Percentiles rank a stretch among this genome's conserved stretches.
Evolutionary conservation across 805 yeast species (phyloP).

Genomic region (Torulaspora microellipsoides): DNA sequence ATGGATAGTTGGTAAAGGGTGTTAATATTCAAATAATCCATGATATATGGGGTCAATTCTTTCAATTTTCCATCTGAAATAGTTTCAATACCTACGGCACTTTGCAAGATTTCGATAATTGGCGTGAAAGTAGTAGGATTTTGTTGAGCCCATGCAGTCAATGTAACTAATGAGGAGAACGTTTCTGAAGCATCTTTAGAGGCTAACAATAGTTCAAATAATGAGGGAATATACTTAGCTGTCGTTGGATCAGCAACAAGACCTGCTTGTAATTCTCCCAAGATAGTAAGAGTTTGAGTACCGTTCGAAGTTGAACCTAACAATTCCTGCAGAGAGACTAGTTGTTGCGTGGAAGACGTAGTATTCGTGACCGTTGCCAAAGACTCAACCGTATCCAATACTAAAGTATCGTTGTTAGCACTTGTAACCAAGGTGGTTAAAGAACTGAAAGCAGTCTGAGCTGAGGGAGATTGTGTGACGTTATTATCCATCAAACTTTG

Average conservation of each 20-base stretch:
- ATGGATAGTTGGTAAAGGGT: slow-evolving; percentile 29
- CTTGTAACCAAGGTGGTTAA: slow-evolving; percentile 17
- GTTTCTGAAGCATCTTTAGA: slow-evolving; percentile 26
- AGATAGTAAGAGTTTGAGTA: slow-evolving; percentile 17
- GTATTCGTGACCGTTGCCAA: slow-evolving; percentile 17
- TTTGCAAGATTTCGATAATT: slow-evolving; percentile 18
- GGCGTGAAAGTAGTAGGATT: slow-evolving; percentile 21
- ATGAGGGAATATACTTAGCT: slow-evolving; percentile 20
- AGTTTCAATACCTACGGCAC: slow-evolving; percentile 12
- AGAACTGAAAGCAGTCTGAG: slow-evolving; percentile 20
- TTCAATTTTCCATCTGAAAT: slow-evolving; percentile 22
- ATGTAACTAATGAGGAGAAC: slow-evolving; percentile 21
- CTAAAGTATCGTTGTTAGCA: slow-evolving; percentile 19
- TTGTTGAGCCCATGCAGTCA: slow-evolving; percentile 23
- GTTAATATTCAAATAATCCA: slow-evolving; percentile 27
- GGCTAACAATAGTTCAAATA: slow-evolving; percentile 20
- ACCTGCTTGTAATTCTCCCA: slow-evolving; percentile 18
- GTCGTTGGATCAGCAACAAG: slow-evolving; percentile 14
- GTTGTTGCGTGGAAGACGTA: slow-evolving; percentile 23
- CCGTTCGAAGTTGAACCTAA: slow-evolving; percentile 22
- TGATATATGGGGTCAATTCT: slow-evolving; percentile 23
- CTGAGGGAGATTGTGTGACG: slow-evolving; percentile 21
- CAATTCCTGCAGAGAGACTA: slow-evolving; percentile 22
- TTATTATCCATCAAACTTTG: slow-evolving; percentile 18
- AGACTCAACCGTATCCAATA: slow-evolving; percentile 18